Evolutionary conservation across 352 stramenopile genomes (phyloP).

Genomic region (Pythium dissotocum): DNA sequence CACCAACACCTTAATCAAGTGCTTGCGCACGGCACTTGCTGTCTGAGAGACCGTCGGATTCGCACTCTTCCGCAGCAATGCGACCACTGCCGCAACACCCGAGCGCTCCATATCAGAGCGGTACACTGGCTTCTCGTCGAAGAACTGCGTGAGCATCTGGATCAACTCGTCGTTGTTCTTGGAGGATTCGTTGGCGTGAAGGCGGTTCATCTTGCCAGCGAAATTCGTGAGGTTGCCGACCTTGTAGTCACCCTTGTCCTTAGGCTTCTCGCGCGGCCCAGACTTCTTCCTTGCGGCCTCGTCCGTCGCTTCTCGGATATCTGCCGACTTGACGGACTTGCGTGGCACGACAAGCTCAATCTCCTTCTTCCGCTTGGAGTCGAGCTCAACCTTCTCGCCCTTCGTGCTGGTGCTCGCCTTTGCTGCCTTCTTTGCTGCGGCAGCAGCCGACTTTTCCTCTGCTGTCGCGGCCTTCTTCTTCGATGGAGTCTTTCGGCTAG

Average conservation of each 20-base stretch:
- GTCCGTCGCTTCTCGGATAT: slow-evolving; percentile 75
- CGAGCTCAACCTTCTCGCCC: slow-evolving; percentile 44
- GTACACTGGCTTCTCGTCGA: slow-evolving; percentile 71
- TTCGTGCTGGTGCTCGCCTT: slow-evolving; percentile 43
- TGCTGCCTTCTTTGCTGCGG: slow-evolving; percentile 38
- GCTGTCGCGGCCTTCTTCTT: slow-evolving; percentile 48
- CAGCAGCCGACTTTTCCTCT: slow-evolving; percentile 32
- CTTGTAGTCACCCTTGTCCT: slow-evolving; percentile 71
- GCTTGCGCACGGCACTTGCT: slow-evolving; percentile 74
- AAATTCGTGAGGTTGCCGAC: slow-evolving; percentile 59
- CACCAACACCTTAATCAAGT: slow-evolving; percentile 69
- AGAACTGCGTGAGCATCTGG: slow-evolving; percentile 67
- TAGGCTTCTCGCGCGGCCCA: slow-evolving; percentile 40
- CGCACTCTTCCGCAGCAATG: slow-evolving; percentile 59
- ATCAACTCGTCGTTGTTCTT: slow-evolving; percentile 80
- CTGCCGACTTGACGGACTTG: slow-evolving; percentile 74
- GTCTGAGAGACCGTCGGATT: slow-evolving; percentile 71
- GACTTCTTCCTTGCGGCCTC: slow-evolving; percentile 65
- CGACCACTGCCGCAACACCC: slow-evolving; percentile 67
- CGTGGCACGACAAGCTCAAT: slow-evolving; percentile 77
- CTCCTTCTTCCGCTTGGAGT: slow-evolving; percentile 79
- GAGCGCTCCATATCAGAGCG: slow-evolving; percentile 72
- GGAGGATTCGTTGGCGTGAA: slow-evolving; percentile 66
- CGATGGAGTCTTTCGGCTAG: slow-evolving; percentile 61
- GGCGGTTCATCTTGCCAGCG: slow-evolving; percentile 59